Evolutionary conservation across 352 stramenopile genomes (phyloP).

Genomic region (Pythium pyrilobum): DNA sequence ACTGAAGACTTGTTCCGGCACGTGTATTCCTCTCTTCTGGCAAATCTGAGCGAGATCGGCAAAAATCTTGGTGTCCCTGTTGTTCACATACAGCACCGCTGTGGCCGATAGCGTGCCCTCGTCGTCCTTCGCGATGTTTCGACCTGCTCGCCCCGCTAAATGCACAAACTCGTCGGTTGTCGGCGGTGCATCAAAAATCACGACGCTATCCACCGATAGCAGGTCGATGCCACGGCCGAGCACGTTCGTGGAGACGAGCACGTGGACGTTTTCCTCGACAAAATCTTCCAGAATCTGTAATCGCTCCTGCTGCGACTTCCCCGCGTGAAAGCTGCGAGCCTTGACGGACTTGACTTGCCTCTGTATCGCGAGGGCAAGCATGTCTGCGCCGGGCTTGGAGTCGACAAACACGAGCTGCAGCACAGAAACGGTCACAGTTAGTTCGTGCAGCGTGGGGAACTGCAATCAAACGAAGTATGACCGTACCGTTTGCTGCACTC

Average conservation of each 20-base stretch:
- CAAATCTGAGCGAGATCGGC: slow-evolving; percentile 29
- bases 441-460: no score
- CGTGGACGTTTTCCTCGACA: slow-evolving; percentile 33
- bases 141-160: slow-evolving; percentile 47
- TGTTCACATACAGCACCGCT: slow-evolving; percentile 44
- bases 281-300: slow-evolving; percentile 54
- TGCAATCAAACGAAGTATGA: no score
- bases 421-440: background rate
- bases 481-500: slow-evolving; percentile 29
- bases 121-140: background rate
- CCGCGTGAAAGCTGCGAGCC: slow-evolving; percentile 47
- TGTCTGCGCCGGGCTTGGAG: slow-evolving; percentile 51
- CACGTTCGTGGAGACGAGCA: slow-evolving; percentile 67
- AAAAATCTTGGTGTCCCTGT: slow-evolving; percentile 34
- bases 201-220: slow-evolving; percentile 55
- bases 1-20: slow-evolving; percentile 44
- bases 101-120: slow-evolving; percentile 11
- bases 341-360: slow-evolving; percentile 29
- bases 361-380: slow-evolving; percentile 51
- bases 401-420: slow-evolving; percentile 68
- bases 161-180: slow-evolving; percentile 62
- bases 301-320: slow-evolving; percentile 55
- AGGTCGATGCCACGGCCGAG: slow-evolving; percentile 72
- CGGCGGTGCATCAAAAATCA: slow-evolving; percentile 68
- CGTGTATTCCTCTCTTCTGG: slow-evolving; percentile 22